Base-by-base conservation (phyloP, 2,329 filamentous ascomycete genomes). In the Fusarium tuaranense region DNA sequence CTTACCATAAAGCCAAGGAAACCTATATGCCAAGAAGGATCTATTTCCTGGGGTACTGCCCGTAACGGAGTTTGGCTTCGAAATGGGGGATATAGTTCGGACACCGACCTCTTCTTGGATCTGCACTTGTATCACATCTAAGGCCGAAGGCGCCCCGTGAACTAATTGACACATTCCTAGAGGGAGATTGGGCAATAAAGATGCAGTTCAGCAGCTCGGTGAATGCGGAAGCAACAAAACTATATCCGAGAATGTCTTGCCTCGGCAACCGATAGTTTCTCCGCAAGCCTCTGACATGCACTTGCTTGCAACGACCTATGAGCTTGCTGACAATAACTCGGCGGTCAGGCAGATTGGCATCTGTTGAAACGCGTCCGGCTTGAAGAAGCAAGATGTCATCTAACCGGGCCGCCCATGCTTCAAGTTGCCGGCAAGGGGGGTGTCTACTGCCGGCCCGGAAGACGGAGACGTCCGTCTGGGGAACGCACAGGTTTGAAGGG, bases 401-500 rank as follows among this genome's bases (percentile, higher is more conserved):
- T 38, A 51, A 55, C 65, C 72, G 72, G 72, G 63, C 72, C 65
- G 63, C 71, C 48, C 55, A 55, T 55, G 30, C 55, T 63, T 51
- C 48, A 65, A 48, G 32, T 63, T 59, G 38, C 46, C 46, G 13
- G 66, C 34, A 66, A 66, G 41, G 34, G 41, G 55, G n/a, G 41
- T 20, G 10, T 60, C 64, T 65, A 70, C 44, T 63, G 22, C 62
- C 64, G 70, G 64, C 25, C 70, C 70, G 62, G 67, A 36, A 62
- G 57, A 62, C 61, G 67, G 59, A 67, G 59, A 62, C n/a, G 41
- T 36, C 65, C 62, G 53, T 34, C 32, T 53, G 60, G 22, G 57
- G 39, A 27, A 60, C 20, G 3, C 22, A 14, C 22, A 27, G 36
- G 27, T 48, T 51, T 20, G 16, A 57, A 64, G 22, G n/a, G 46